Base-by-base conservation (phyloP, 106 monocot genomes). In the Amphibolis antarctica region DNA sequence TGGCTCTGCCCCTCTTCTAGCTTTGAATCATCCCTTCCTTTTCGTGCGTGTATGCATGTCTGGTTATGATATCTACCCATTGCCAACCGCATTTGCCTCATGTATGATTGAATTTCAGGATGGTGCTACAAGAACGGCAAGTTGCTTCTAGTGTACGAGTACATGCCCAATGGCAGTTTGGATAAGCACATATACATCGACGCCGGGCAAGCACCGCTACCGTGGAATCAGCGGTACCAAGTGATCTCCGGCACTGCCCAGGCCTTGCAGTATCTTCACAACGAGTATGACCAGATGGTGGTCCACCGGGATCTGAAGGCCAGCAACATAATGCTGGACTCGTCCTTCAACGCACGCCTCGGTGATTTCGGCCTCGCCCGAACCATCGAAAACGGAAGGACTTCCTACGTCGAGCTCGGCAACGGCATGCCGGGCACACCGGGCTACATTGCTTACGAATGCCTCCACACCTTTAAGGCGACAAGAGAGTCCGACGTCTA, bases 321-420 rank as follows among this genome's bases (percentile, higher is more conserved):
- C 5, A 84, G 81, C 61, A 92, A 92, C 72, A 56, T 92, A 54
- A 79, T 92, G 79, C 80, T 92, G 9, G 87, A 92, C 64, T 27
- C 77, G 23, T 26, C 25, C 56, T 87, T 92, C 79, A 71, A 82
- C 21, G 92, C 87, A 66, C 79, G 81, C 5, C 82, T 92, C 15
- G 92, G 92, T 26, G 92, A 92, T 62, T 92, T 92, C 70, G 92
- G 92, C 68, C 87, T 92, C 15, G 92, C 87, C 13, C 81, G 92
- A 4, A 84, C 87, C 50, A 55, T 84, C 46, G 92, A 92, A 31
- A 70, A 62, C 19, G 87, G 69, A 59, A 74, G 66, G 56, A 92
- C 84, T 25, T 92, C 92, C 22, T 92, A 82, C 70, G 66, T 70
- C 3, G 92, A 92, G 29, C 24, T 65, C 24, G 82, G 75, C 50